Base-by-base conservation (phyloP, 2,329 filamentous ascomycete genomes). In the Phoma sp. region DNA sequence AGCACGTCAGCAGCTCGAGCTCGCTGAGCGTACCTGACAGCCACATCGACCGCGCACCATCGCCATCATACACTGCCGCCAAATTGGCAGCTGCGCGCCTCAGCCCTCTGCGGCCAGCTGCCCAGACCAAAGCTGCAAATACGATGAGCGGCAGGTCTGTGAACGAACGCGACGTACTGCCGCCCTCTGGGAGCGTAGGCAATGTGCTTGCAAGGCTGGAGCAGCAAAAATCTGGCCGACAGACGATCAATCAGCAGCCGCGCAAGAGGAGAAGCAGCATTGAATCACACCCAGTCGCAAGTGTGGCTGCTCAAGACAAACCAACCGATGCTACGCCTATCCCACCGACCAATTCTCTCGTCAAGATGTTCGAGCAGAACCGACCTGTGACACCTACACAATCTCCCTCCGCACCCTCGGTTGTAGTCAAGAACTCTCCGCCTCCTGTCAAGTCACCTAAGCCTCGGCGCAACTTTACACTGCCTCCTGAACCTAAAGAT, bases 291-390 rank as follows among this genome's bases (percentile, higher is more conserved):
- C 35, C 63, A 19, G 50, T 43, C 25, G 55, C 55, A 17, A 62
- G 52, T 54, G 58, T 55, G 17, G 35, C 39, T 12, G 29, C 24
- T 21, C 40, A 43, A 35, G 54, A 66, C 31, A 76, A 77, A 32
- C 60, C 75, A 15, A 76, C 80, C 12, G 85, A 90, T 68, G 83
- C 83, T 9, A 81, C 79, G 1, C 78, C 85, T 6, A 87, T 89
- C 44, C 78, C 83, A 22, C 81, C 88, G 0, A 88, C 88, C 0
- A 85, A 80, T 3, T 84, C 86, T 4, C 78, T 91, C 19, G 87
- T 91, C 49, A 84, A 84, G 35, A 81, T 90, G 76, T 91, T 91
- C 62, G 89, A 92, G 74, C 78, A 81, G 59, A 80, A 77, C 38
- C 65, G 66, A 29, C 59, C 69, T 8, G 60, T 43, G 1, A 69